Percentiles rank a stretch among this genome's conserved stretches.
Conservation (phyloP, 495 filamentous ascomycete species). For the Pyronema omphalodes region DNA sequence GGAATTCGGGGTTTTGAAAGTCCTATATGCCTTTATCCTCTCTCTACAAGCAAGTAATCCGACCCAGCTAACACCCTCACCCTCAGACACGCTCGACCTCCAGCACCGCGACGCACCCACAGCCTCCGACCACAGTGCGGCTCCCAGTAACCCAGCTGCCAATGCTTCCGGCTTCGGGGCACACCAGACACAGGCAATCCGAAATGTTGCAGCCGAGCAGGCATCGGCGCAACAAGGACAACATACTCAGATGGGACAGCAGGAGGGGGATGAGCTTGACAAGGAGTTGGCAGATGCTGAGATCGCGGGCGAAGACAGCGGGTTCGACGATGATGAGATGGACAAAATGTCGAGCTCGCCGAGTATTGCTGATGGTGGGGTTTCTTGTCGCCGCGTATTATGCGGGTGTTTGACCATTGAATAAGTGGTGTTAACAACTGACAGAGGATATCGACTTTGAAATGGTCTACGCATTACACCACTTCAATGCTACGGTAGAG, state of each 20-base stretch:
- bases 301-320: conserved; percentile 49
- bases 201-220: conserved; percentile 56
- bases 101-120: conserved; percentile 69
- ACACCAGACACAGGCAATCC: conserved; percentile 68
- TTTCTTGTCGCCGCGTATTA: conserved; percentile 30
- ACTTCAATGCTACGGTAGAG: conserved; percentile 92
- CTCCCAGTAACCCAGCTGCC: conserved; percentile 32
- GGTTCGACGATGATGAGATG: conserved; percentile 71
- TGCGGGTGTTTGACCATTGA: not conserved
- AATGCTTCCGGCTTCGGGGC: conserved; percentile 34
- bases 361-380: conserved; percentile 95
- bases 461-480: conserved; percentile 95
- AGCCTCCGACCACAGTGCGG: conserved; percentile 48
- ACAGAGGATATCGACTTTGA: conserved; percentile 98
- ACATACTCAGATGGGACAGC: conserved; percentile 28
- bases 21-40: no score
- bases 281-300: conserved; percentile 20
- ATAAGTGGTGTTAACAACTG: not conserved
- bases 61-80: not conserved
- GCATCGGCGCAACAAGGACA: conserved; percentile 41
- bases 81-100: conserved; percentile 79
- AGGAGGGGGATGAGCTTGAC: conserved; percentile 30
- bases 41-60: not conserved
- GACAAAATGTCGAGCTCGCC: conserved; percentile 96
- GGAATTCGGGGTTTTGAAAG: not conserved